Conservation (phyloP, 2,329 filamentous ascomycete species). For the Diaporthe longicolla region DNA sequence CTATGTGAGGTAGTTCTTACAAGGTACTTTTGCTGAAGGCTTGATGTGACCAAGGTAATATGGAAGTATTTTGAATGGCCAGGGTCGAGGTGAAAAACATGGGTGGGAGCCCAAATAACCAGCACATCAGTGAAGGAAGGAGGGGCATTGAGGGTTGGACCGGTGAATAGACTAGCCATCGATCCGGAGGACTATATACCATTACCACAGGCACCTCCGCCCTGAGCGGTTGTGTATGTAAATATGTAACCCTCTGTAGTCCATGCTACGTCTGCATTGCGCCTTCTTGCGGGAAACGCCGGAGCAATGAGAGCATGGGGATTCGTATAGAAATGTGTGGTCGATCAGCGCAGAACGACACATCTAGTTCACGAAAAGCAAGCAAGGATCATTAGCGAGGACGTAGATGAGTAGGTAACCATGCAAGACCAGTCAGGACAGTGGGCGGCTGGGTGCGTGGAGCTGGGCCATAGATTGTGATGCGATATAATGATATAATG, state of each 20-base stretch:
- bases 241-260: neutral
- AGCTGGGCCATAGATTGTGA: constrained; percentile 18
- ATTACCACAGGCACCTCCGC: neutral
- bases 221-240: neutral
- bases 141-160: neutral
- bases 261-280: neutral
- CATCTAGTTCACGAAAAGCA: neutral
- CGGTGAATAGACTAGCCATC: neutral
- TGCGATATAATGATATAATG: neutral
- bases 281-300: constrained; percentile 16
- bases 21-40: neutral
- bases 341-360: constrained; percentile 1
- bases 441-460: neutral
- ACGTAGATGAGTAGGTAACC: neutral
- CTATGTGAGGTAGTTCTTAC: neutral
- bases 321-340: neutral
- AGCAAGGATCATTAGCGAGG: neutral
- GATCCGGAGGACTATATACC: neutral
- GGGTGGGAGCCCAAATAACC: neutral
- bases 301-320: neutral
- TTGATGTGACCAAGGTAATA: neutral
- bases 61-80: neutral
- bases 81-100: neutral
- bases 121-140: neutral
- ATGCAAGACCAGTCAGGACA: neutral